A percentile compares a stretch with the other conserved stretches of the same genome.
Conservation (phyloP, 2,329 filamentous ascomycete species). For the Simplicillium sp. region DNA sequence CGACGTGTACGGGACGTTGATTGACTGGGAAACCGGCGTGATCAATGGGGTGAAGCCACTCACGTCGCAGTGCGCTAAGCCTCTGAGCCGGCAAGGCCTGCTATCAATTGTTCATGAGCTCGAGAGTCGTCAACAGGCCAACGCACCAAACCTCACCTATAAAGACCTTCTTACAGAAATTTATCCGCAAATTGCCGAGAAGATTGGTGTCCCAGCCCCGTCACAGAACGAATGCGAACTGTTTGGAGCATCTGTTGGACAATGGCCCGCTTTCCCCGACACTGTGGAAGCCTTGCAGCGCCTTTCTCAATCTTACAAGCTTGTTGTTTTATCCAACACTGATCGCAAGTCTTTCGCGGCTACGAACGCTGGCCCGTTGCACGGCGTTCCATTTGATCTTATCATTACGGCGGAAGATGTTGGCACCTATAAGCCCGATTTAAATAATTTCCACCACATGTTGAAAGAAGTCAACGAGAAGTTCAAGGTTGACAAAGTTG, state of each 20-base stretch:
- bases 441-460: conserved; percentile 57
- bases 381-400: conserved; percentile 45
- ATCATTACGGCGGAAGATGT: conserved; percentile 64
- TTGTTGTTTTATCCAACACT: conserved; percentile 53
- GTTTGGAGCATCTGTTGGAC: conserved; percentile 41
- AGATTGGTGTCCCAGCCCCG: conserved; percentile 21
- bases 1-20: conserved; percentile 69
- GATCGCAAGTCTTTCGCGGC: conserved; percentile 29
- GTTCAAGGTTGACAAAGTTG: conserved; percentile 39
- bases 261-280: conserved; percentile 49
- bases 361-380: conserved; percentile 25
- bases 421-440: conserved; percentile 60
- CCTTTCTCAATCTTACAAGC: conserved; percentile 41
- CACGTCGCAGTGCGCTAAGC: conserved; percentile 24
- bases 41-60: conserved; percentile 38
- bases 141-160: conserved; percentile 47
- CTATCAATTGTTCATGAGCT: conserved; percentile 27
- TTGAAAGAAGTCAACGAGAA: conserved; percentile 40
- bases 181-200: conserved; percentile 31
- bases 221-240: conserved; percentile 25
- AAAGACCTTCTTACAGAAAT: conserved; percentile 39
- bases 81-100: conserved; percentile 21
- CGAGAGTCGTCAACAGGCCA: conserved; percentile 38
- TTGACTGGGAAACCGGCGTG: conserved; percentile 65
- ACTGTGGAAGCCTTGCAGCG: conserved; percentile 40